A percentile compares a stretch with the other conserved stretches of the same genome.
phyloP scores from a whole-genome alignment of 768 basidiomycete genomes.

The Panellus pusillus region DNA sequence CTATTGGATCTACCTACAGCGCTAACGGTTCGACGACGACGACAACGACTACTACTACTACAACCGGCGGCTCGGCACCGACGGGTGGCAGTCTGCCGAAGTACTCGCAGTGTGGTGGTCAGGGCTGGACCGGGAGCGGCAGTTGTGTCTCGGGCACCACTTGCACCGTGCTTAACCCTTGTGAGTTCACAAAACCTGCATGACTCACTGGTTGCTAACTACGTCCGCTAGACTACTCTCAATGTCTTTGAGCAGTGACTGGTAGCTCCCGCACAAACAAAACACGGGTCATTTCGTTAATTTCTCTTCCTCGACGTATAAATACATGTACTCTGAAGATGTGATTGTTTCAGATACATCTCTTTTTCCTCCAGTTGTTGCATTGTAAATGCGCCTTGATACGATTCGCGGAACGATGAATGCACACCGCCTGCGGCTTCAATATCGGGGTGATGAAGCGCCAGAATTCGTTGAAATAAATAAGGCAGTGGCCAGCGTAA shows the following conservation, averaged over 20 bases:
- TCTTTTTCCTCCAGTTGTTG: too few relatives aligned
- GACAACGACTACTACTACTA: neutral
- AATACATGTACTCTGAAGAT: too few relatives aligned
- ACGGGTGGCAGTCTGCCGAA: neutral
- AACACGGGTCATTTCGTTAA: too few relatives aligned
- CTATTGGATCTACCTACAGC: conserved; percentile 37
- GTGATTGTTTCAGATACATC: too few relatives aligned
- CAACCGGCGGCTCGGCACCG: neutral
- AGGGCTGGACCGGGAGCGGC: neutral
- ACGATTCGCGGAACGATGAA: too few relatives aligned
- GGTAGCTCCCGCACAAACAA: too few relatives aligned
- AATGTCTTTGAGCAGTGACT: neutral
- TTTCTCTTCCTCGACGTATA: too few relatives aligned
- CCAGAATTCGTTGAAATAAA: too few relatives aligned
- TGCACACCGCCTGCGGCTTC: too few relatives aligned
- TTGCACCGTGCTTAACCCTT: conserved; percentile 4
- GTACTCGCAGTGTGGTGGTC: conserved; percentile 9
- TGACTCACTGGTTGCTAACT: neutral
- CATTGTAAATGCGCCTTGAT: too few relatives aligned
- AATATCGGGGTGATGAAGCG: too few relatives aligned
- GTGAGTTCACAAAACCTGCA: neutral
- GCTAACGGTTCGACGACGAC: neutral
- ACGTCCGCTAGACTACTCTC: conserved; percentile 5
- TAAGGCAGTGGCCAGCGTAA: too few relatives aligned
- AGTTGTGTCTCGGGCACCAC: neutral